Percentiles rank a stretch among this genome's conserved stretches.
Evolutionary conservation across 164 flowering plant genomes (phyloP).

Genomic region (Sedum album): DNA sequence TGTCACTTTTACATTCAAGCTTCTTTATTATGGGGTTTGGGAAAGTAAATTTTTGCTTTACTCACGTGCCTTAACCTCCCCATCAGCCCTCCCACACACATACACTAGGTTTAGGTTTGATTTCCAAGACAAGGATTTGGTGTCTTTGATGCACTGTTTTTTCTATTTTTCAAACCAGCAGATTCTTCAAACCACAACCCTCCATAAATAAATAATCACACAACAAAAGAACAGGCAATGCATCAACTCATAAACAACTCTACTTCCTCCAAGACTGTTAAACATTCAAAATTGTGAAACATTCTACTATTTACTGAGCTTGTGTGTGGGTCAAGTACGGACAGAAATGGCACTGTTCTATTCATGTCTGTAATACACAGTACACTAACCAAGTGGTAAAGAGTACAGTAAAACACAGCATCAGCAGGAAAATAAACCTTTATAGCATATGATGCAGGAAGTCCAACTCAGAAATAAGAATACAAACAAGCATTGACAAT

Average conservation of each 20-base stretch:
- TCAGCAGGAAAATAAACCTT: neutral
- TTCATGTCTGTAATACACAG: neutral
- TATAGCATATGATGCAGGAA: neutral
- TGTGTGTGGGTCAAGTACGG: neutral
- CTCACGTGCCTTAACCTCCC: neutral
- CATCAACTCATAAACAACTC: too few species aligned
- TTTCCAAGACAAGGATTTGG: constrained; percentile 1
- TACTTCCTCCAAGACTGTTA: too few species aligned
- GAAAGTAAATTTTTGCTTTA: neutral
- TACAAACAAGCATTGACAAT: neutral
- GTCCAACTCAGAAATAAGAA: constrained; percentile 1
- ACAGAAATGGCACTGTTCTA: neutral
- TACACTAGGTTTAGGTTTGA: neutral
- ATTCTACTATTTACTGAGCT: neutral
- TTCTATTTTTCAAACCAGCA: neutral
- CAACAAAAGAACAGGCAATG: too few species aligned
- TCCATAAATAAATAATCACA: neutral
- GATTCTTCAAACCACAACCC: neutral
- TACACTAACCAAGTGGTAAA: neutral
- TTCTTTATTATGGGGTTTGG: constrained; percentile 3
- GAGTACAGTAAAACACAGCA: neutral
- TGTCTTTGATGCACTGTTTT: neutral
- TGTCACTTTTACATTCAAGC: neutral
- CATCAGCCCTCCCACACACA: too few species aligned
- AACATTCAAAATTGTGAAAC: too few species aligned